These are phyloP conservation scores for Pythium insidiosum DNA, from an alignment of 352 stramenopile genomes.

Conservation along the genomic window DNA sequence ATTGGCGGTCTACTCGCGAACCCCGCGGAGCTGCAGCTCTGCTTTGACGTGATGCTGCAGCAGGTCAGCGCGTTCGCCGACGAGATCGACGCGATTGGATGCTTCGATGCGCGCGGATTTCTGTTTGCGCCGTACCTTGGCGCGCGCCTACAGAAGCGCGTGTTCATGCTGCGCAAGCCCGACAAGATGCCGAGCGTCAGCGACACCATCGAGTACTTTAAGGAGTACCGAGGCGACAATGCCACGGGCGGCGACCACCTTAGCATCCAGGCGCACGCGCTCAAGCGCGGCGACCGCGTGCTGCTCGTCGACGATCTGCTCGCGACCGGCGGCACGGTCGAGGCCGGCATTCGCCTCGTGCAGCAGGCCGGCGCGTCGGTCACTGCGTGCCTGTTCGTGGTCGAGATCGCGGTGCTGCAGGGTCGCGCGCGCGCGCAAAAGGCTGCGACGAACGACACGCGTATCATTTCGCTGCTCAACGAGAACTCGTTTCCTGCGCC, in stretches of 20 bases:
- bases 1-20: constrained; percentile 92
- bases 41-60: constrained; percentile 91
- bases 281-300: constrained; percentile 78
- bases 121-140: constrained; percentile 94
- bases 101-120: constrained; percentile 96
- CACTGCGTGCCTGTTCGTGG: constrained; percentile 91
- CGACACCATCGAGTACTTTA: constrained; percentile 89
- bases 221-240: constrained; percentile 90
- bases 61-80: constrained; percentile 44
- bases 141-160: constrained; percentile 93
- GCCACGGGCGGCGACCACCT: constrained; percentile 70
- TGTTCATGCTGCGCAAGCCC: constrained; percentile 98
- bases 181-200: constrained; percentile 96
- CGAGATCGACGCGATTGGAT: constrained; percentile 75
- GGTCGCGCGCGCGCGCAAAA: constrained; percentile 41
- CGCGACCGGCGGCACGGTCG: constrained; percentile 93
- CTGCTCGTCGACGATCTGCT: constrained; percentile 97
- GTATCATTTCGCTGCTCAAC: constrained; percentile 59
- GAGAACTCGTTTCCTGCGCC: too few species aligned
- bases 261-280: constrained; percentile 79
- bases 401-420: constrained; percentile 84
- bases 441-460: constrained; percentile 23
- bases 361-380: constrained; percentile 83
- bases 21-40: constrained; percentile 84
- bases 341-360: constrained; percentile 82